Evolutionary conservation across 129 eudicot genomes (phyloP).

Genomic region (Cynara cardunculus): DNA sequence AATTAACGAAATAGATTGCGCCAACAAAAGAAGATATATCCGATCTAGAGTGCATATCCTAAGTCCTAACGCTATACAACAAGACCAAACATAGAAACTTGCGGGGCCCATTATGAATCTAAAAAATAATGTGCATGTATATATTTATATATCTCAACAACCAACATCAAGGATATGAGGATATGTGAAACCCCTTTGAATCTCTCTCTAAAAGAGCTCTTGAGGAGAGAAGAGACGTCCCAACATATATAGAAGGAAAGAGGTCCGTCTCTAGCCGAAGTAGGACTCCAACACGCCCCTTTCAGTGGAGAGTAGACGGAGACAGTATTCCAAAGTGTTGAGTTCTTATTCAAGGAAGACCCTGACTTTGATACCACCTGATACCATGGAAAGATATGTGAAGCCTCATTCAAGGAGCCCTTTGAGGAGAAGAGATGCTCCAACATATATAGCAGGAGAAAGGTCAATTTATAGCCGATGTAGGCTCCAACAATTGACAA

Average conservation of each 20-base stretch:
- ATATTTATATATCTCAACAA: not conserved
- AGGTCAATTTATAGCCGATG: not conserved
- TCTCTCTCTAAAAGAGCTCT: not conserved
- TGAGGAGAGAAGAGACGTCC: not conserved
- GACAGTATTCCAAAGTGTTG: not conserved
- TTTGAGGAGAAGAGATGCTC: not conserved
- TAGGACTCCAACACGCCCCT: not conserved
- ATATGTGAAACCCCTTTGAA: not conserved
- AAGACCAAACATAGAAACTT: not conserved
- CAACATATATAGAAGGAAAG: not conserved
- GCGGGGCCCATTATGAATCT: not conserved
- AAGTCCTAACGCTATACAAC: not conserved
- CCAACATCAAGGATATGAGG: not conserved
- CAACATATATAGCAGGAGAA: not conserved
- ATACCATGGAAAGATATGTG: not conserved
- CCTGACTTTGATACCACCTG: not conserved
- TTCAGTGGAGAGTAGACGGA: not conserved
- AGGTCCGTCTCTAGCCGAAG: not conserved
- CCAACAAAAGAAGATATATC: not conserved
- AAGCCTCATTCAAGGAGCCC: not conserved
- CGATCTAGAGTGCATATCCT: not conserved
- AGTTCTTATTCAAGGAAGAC: not conserved
- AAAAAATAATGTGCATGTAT: not conserved
- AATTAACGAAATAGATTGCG: not conserved
- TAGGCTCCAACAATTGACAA: not conserved